These are phyloP conservation scores for Lasiodiplodia sp. DNA, from an alignment of 2,329 filamentous ascomycete genomes.

Conservation along the genomic window DNA sequence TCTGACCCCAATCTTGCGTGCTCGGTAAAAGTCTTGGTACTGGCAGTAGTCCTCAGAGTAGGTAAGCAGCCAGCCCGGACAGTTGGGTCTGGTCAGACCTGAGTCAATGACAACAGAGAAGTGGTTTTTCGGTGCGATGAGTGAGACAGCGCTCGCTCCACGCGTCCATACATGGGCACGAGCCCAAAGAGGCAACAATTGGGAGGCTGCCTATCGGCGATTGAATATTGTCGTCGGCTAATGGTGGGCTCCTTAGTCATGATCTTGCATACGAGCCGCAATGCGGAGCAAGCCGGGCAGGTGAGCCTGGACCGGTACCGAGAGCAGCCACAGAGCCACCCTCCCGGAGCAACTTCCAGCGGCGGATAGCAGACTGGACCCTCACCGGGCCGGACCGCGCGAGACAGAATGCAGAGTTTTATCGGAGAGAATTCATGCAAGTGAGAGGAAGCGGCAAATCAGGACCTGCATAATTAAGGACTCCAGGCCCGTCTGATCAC, in stretches of 20 bases:
- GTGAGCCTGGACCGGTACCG: background rate
- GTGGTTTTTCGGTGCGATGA: background rate
- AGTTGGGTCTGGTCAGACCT: background rate
- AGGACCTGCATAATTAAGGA: background rate
- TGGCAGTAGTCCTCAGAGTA: background rate
- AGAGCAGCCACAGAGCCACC: background rate
- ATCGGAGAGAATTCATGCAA: background rate
- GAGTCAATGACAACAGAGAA: background rate
- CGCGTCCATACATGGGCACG: background rate
- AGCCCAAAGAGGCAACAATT: background rate
- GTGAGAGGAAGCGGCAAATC: background rate
- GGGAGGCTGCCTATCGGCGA: background rate
- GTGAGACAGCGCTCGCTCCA: background rate
- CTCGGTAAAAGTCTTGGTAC: slow-evolving; percentile 24
- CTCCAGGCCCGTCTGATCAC: background rate
- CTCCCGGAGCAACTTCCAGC: background rate
- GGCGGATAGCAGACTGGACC: background rate
- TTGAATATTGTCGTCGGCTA: slow-evolving; percentile 7
- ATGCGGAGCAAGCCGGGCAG: background rate
- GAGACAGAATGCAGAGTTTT: background rate
- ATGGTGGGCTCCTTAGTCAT: slow-evolving; percentile 8
- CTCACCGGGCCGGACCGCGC: slow-evolving; percentile 15
- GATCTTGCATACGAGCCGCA: slow-evolving; percentile 1
- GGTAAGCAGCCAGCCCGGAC: background rate
- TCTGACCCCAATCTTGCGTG: slow-evolving; percentile 4